A percentile compares a stretch with the other conserved stretches of the same genome.
Conservation (phyloP, 2,329 filamentous ascomycete genomes). For the Alternaria brassicicola region DNA sequence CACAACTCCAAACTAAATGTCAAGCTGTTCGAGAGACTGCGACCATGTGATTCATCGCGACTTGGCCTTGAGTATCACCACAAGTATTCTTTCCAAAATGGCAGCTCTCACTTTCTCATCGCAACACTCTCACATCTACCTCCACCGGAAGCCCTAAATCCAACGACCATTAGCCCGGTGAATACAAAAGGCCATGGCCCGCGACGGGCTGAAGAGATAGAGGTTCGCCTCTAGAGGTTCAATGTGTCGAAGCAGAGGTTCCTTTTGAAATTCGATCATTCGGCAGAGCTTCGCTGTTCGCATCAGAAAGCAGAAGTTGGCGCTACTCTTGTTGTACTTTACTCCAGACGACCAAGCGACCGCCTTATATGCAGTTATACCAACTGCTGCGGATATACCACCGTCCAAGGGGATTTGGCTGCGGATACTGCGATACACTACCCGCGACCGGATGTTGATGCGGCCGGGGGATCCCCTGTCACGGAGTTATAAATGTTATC, state of each 20-base stretch:
- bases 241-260: slow-evolving; percentile 26
- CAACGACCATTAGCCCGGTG: not conserved
- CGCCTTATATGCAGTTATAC: slow-evolving; percentile 4
- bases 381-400: not conserved
- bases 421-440: not conserved
- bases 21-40: not conserved
- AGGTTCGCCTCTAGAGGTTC: slow-evolving; percentile 15
- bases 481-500: not conserved
- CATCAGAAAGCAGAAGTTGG: slow-evolving; percentile 2
- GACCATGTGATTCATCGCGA: not conserved
- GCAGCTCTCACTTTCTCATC: not conserved
- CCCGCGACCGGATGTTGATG: not conserved
- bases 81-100: not conserved
- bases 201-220: slow-evolving; percentile 2
- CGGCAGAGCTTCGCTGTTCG: slow-evolving; percentile 34
- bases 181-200: not conserved
- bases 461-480: not conserved
- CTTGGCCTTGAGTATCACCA: no score
- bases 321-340: slow-evolving; percentile 18
- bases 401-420: not conserved
- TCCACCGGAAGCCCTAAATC: not conserved
- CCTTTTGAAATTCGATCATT: slow-evolving; percentile 15
- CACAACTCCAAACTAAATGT: not conserved
- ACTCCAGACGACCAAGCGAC: not conserved
- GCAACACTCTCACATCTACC: not conserved